Percentiles rank a stretch among this genome's conserved stretches.
Evolutionary conservation across 169 alveolate species (phyloP).

Genomic region (Plasmodium vivax): DNA sequence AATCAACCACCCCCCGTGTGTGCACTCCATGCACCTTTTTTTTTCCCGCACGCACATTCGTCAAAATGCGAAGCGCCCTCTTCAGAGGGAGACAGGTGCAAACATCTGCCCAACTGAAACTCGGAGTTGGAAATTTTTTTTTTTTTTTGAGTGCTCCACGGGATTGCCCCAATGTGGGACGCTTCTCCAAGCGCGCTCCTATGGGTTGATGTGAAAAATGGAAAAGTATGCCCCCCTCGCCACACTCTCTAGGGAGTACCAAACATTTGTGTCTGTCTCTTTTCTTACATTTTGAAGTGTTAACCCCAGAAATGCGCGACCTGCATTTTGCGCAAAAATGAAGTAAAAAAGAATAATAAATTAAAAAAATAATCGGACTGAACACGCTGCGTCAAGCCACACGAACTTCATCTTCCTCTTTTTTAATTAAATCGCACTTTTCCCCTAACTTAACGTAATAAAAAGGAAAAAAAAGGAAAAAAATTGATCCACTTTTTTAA

Average conservation of each 20-base stretch:
- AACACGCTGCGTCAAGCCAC: neutral
- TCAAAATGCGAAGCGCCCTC: neutral
- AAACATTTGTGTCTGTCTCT: neutral
- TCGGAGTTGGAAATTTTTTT: neutral
- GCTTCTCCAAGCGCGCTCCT: neutral
- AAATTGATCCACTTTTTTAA: neutral
- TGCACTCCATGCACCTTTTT: neutral
- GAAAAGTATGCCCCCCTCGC: no score
- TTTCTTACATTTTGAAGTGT: neutral
- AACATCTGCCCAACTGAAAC: neutral
- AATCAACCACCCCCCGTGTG: neutral
- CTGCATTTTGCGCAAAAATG: neutral
- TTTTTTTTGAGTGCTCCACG: neutral
- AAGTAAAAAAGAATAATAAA: neutral
- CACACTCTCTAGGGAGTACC: neutral
- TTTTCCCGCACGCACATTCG: neutral
- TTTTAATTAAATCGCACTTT: neutral
- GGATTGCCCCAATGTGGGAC: neutral
- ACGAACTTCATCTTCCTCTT: neutral
- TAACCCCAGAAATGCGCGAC: neutral
- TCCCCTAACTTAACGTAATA: neutral
- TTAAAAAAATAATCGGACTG: neutral
- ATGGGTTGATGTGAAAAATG: neutral
- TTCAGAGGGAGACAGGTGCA: neutral
- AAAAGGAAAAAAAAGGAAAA: neutral